A percentile compares a stretch with the other conserved stretches of the same genome.
phyloP scores from a whole-genome alignment of 495 filamentous ascomycete genomes.

The Tuber brumale region DNA sequence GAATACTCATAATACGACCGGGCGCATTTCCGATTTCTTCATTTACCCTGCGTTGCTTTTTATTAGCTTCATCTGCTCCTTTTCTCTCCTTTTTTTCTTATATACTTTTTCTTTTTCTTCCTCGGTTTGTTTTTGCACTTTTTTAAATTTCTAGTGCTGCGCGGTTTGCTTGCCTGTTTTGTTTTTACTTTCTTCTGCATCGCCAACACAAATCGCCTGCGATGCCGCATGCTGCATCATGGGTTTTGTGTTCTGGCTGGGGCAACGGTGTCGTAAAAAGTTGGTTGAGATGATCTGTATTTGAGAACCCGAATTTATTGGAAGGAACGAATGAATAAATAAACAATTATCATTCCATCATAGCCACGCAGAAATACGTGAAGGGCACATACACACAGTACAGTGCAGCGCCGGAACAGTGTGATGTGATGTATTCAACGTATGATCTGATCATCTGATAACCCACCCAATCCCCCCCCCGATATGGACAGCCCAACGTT shows the following conservation, averaged over 20 bases:
- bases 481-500: no score
- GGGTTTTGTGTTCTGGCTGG: neutral
- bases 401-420: neutral
- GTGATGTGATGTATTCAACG: no score
- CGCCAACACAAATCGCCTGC: no score
- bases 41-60: neutral
- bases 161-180: neutral
- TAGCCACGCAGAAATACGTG: neutral
- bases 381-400: neutral
- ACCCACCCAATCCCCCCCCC: no score
- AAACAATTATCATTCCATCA: neutral
- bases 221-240: no score
- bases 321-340: neutral
- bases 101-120: neutral
- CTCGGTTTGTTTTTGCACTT: neutral
- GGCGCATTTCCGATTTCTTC: neutral
- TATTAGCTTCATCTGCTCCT: neutral
- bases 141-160: neutral
- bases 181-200: no score
- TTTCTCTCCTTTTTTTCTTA: neutral
- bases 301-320: neutral
- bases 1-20: neutral
- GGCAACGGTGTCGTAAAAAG: no score
- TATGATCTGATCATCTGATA: no score
- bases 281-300: neutral